These are phyloP conservation scores for Fulvia fulva DNA, from an alignment of 2,329 filamentous ascomycete genomes.

Conservation along the genomic window DNA sequence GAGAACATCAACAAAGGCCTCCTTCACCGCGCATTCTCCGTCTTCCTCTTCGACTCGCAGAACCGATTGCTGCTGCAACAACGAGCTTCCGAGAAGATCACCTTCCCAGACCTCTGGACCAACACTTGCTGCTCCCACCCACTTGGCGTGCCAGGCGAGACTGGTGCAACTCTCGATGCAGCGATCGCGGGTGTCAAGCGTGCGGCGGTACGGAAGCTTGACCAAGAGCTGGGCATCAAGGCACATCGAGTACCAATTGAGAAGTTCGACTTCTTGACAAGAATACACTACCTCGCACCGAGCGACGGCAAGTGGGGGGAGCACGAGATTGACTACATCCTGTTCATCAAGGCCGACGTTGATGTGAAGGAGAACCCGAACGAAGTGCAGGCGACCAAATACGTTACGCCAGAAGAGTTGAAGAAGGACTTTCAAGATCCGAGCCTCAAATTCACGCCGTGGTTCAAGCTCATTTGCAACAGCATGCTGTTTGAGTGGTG, in stretches of 20 bases:
- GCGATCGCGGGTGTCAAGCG: constrained; percentile 83
- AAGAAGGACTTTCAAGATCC: constrained; percentile 82
- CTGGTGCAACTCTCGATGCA: constrained; percentile 73
- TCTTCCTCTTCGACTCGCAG: constrained; percentile 93
- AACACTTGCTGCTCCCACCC: constrained; percentile 99
- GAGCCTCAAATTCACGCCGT: constrained; percentile 83
- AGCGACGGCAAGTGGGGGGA: constrained; percentile 98
- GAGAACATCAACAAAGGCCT: constrained; percentile 96
- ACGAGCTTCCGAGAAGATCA: constrained; percentile 94
- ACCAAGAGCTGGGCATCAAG: constrained; percentile 93
- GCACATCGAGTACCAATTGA: constrained; percentile 83
- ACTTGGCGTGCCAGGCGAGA: constrained; percentile 85
- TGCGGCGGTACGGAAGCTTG: constrained; percentile 86
- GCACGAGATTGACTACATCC: constrained; percentile 98
- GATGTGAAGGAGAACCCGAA: constrained; percentile 78
- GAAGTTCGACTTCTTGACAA: constrained; percentile 86
- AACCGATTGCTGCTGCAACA: constrained; percentile 93
- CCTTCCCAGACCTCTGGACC: constrained; percentile 99
- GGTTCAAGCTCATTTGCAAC: constrained; percentile 99
- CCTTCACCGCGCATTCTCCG: constrained; percentile 93
- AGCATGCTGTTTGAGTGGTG: constrained; percentile 99
- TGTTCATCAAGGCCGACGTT: constrained; percentile 94
- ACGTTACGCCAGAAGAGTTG: constrained; percentile 76
- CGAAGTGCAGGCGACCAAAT: constrained; percentile 80
- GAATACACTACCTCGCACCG: constrained; percentile 97